These are phyloP conservation scores for Stagonosporopsis rhizophila DNA, from an alignment of 2,329 filamentous ascomycete genomes.

Conservation along the genomic window DNA sequence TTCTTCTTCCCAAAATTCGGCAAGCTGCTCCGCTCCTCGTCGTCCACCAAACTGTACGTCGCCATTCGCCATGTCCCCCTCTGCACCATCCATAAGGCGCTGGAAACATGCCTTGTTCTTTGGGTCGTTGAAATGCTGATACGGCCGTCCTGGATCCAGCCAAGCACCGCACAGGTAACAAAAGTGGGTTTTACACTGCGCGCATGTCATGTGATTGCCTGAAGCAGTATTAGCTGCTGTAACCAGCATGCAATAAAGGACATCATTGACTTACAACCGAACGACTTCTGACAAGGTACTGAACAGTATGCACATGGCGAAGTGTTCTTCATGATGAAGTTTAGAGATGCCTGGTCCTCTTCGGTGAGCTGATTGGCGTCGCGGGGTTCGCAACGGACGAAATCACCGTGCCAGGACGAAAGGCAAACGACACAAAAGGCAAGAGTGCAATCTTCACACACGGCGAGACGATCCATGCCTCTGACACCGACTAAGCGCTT, in stretches of 20 bases:
- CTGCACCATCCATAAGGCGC: conserved; percentile 88
- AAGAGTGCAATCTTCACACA: conserved; percentile 76
- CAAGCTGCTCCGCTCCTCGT: conserved; percentile 53
- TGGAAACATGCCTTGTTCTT: conserved; percentile 74
- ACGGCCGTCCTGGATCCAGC: conserved; percentile 82
- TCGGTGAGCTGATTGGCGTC: conserved; percentile 74
- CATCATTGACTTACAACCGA: conserved; percentile 67
- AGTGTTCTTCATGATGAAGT: conserved; percentile 82
- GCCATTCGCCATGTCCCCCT: conserved; percentile 68
- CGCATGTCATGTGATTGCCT: conserved; percentile 91
- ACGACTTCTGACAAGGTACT: conserved; percentile 84
- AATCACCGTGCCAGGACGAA: conserved; percentile 92
- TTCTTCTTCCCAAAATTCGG: conserved; percentile 47
- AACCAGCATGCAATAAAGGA: conserved; percentile 81
- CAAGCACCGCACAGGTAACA: conserved; percentile 94
- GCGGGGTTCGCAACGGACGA: conserved; percentile 72
- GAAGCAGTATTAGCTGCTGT: not conserved
- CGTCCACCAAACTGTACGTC: conserved; percentile 53
- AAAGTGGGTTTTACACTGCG: conserved; percentile 88
- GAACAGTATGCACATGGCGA: conserved; percentile 89
- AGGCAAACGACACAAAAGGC: conserved; percentile 83
- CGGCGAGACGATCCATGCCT: conserved; percentile 72
- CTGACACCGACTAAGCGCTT: conserved; percentile 50
- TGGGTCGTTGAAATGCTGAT: conserved; percentile 82
- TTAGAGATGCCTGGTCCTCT: conserved; percentile 85